Evolutionary conservation across 2,329 filamentous ascomycete species (phyloP).

Genomic region (Neopestalotiopsis clavispora): DNA sequence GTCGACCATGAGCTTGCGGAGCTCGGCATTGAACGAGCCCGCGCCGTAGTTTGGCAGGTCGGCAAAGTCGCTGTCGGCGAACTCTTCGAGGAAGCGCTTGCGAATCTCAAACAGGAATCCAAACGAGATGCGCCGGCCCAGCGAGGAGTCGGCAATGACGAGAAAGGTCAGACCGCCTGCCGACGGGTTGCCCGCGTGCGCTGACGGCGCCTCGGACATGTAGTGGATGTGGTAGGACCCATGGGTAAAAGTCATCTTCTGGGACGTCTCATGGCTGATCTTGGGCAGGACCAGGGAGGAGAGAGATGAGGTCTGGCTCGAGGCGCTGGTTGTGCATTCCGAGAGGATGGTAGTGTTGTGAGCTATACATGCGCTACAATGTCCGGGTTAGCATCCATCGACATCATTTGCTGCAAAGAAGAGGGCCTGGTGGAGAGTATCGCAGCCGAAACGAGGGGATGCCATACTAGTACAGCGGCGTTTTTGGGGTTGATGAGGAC

Average conservation of each 20-base stretch:
- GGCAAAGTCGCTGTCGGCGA: constrained; percentile 70
- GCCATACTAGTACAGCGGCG: constrained; percentile 75
- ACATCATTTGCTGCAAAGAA: constrained; percentile 16
- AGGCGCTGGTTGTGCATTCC: constrained; percentile 88
- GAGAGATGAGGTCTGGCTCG: constrained; percentile 82
- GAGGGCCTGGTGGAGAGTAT: background rate
- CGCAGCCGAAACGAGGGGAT: constrained; percentile 16
- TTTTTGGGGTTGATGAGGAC: constrained; percentile 70
- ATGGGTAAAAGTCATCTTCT: constrained; percentile 95
- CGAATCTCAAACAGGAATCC: constrained; percentile 91
- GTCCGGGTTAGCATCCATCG: constrained; percentile 22
- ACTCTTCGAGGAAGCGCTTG: constrained; percentile 79
- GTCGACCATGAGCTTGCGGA: constrained; percentile 80
- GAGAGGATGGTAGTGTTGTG: constrained; percentile 91
- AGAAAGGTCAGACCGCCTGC: constrained; percentile 90
- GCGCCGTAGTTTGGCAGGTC: constrained; percentile 88
- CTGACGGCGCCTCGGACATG: constrained; percentile 81
- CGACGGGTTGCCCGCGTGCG: constrained; percentile 60
- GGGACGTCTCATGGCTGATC: constrained; percentile 78
- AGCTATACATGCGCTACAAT: constrained; percentile 83
- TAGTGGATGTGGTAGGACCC: constrained; percentile 94
- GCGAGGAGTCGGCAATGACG: constrained; percentile 79
- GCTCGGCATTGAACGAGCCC: constrained; percentile 80
- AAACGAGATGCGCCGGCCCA: constrained; percentile 89
- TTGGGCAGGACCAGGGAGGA: constrained; percentile 95